Evolutionary conservation across 768 basidiomycete species (phyloP), one percentile per base, ranked within the genome.

Genomic region (Kwoniella sp.): DNA sequence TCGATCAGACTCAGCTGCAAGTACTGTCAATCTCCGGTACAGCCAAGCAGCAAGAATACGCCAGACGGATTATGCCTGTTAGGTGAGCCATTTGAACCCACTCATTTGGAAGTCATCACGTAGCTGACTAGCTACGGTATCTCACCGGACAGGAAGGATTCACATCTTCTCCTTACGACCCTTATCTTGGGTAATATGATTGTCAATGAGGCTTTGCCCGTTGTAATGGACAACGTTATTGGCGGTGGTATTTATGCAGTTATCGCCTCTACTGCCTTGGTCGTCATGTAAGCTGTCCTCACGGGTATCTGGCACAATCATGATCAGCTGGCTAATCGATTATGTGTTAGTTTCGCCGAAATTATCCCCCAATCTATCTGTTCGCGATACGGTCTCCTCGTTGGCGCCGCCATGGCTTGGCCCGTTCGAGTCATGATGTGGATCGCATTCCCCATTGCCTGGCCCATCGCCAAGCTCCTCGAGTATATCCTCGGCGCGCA

Each of bases 311-410:
- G 19, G 33, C 13, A 6, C 33, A n/a, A n/a, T 44, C 25, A 36
- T 52, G 25, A 8, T 25, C 25, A 22, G 47, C 40, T 13, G 1
- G 37, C 58, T 61, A 24, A 64, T 47, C 3, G 26, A 25, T 2
- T 49, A 51, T 37, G 15, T 19, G 21, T 21, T 70, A 93, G 91
- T 63, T 94, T 93, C 77, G 83, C 91, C 25, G 91, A 94, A 81
- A 91, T 94, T 67, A 93, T 94, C 65, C 92, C 92, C 0, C 92
- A 95, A 74, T 90, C 90, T 1, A 82, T 94, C n/a, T 95, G 90
- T 79, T 90, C 90, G 22, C 88, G 92, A 37, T 88, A 92, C 82
- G 92, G 92, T 22, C 84, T 94, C 4, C 90, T 88, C 70, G 85
- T 95, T 50, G 91, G 92, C 36, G 90, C 91, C 9, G 90, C 90